Evolutionary conservation across 2,329 filamentous ascomycete genomes (phyloP).

Genomic region (Ploettnerulaceae sp.): DNA sequence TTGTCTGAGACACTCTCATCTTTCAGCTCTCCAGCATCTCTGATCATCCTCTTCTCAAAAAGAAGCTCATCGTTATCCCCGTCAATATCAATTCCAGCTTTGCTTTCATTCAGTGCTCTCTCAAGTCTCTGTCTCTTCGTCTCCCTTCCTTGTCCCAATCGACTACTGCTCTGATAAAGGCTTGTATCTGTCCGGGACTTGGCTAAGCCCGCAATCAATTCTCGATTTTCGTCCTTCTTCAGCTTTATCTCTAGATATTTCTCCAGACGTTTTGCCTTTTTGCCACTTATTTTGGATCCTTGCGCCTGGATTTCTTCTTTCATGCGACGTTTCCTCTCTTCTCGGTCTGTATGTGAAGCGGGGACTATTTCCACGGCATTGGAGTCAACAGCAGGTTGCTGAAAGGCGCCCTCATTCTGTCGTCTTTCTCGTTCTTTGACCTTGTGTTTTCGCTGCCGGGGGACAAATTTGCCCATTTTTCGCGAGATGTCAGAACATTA

Average conservation of each 20-base stretch:
- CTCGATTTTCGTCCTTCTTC: slow-evolving; percentile 86
- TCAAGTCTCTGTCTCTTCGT: slow-evolving; percentile 65
- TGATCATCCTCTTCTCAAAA: slow-evolving; percentile 40
- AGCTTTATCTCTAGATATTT: slow-evolving; percentile 84
- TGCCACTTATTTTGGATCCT: slow-evolving; percentile 53
- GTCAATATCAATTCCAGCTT: slow-evolving; percentile 51
- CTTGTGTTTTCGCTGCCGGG: slow-evolving; percentile 63
- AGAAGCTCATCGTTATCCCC: slow-evolving; percentile 46
- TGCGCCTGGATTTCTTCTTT: slow-evolving; percentile 49
- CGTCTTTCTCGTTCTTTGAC: slow-evolving; percentile 59
- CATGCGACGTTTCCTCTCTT: slow-evolving; percentile 51
- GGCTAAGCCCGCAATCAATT: slow-evolving; percentile 77
- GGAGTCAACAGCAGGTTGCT: slow-evolving; percentile 41
- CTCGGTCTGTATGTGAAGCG: slow-evolving; percentile 41
- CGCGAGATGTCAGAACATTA: slow-evolving; percentile 5
- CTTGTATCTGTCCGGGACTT: slow-evolving; percentile 76
- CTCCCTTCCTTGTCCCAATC: slow-evolving; percentile 67
- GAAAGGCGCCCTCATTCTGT: slow-evolving; percentile 35
- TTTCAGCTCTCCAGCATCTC: slow-evolving; percentile 24
- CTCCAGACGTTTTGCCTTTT: slow-evolving; percentile 62
- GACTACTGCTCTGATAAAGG: slow-evolving; percentile 71
- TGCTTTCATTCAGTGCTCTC: slow-evolving; percentile 58
- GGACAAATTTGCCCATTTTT: slow-evolving; percentile 46
- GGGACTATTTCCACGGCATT: slow-evolving; percentile 52
- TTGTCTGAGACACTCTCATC: slow-evolving; percentile 32